These are phyloP conservation scores for Serendipita vermifera DNA, from an alignment of 768 basidiomycete species.

Conservation along the genomic window DNA sequence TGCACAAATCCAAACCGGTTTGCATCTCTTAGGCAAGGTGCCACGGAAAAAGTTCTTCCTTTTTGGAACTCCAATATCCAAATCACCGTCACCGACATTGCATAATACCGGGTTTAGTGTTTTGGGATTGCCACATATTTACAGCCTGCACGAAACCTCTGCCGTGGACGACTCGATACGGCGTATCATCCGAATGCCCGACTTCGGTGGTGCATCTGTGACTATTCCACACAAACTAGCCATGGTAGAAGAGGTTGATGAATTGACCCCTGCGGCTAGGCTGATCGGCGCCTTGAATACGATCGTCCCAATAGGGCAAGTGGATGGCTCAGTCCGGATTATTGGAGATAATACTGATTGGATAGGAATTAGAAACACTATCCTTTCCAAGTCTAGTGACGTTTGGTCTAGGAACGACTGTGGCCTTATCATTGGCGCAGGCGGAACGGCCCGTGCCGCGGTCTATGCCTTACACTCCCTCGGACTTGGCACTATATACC, in stretches of 20 bases:
- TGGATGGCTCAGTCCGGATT: conserved; percentile 37
- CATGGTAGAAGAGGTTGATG: conserved; percentile 70
- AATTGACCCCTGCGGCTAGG: conserved; percentile 64
- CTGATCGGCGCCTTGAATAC: conserved; percentile 94
- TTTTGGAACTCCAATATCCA: conserved; percentile 76
- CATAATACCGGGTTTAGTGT: conserved; percentile 79
- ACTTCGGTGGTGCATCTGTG: conserved; percentile 91
- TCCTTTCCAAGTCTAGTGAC: conserved; percentile 32
- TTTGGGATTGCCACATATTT: conserved; percentile 75
- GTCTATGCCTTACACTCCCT: conserved; percentile 74
- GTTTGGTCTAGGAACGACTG: conserved; percentile 29
- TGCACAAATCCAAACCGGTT: conserved; percentile 67
- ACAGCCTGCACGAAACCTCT: conserved; percentile 63
- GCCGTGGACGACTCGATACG: conserved; percentile 53
- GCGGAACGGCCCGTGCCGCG: conserved; percentile 89
- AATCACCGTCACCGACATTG: conserved; percentile 84
- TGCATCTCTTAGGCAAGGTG: conserved; percentile 68
- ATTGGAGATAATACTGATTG: conserved; percentile 96
- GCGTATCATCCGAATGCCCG: conserved; percentile 43
- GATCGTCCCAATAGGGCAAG: conserved; percentile 43
- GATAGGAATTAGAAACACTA: conserved; percentile 63
- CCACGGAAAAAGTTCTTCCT: conserved; percentile 68
- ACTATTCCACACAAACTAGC: conserved; percentile 94
- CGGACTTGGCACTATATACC: conserved; percentile 56
- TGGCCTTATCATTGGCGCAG: conserved; percentile 84